Evolutionary conservation across 768 basidiomycete species (phyloP), one percentile per base, ranked within the genome.

Genomic region (Leccinum barrowsii): DNA sequence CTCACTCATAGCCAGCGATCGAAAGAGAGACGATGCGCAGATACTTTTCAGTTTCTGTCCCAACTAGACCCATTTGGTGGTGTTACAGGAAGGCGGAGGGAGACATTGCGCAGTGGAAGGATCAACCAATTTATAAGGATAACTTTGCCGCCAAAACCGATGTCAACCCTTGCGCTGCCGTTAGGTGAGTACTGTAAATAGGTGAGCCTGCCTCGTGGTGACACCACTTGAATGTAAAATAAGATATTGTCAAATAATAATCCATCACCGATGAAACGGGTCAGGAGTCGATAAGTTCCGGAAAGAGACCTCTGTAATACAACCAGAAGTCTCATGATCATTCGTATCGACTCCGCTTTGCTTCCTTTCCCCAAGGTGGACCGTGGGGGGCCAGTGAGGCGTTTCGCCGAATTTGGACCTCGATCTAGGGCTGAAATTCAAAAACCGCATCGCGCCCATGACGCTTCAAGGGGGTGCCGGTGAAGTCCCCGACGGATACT

Each of bases 1-100:
- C 76, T 50, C 13, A 77, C 76, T 77, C 76, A 55, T 77, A 77
- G 32, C 64, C 64, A 15, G 74, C 75, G 51, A 77, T 71, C 7
- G 77, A 71, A 54, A 77, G 56, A 15, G 76, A 72, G 42, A 68
- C 63, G 52, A 76, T 62, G 34, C 76, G 72, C 53, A 77, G 57
- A 58, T 73, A 74, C 52, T 58, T 65, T 65, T 72, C 69, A 13
- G 73, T 60, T 24, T 65, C 66, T 42, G 58, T 19, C 1, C 68
- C 63, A 11, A 68, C 66, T 17, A n/a, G 51, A 37, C 49, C 37
- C 63, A 68, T 68, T 40, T 44, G 47, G 11, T 40, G 13, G 24
- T 12, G 19, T 7, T 48, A 26, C 21, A 30, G 24, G 35, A 26
- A 4, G 17, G 26, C 13, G 48, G 15, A 24, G 46, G 8, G n/a